These are phyloP conservation scores for Phytophthora citricola DNA, from an alignment of 352 stramenopile genomes.

Conservation along the genomic window DNA sequence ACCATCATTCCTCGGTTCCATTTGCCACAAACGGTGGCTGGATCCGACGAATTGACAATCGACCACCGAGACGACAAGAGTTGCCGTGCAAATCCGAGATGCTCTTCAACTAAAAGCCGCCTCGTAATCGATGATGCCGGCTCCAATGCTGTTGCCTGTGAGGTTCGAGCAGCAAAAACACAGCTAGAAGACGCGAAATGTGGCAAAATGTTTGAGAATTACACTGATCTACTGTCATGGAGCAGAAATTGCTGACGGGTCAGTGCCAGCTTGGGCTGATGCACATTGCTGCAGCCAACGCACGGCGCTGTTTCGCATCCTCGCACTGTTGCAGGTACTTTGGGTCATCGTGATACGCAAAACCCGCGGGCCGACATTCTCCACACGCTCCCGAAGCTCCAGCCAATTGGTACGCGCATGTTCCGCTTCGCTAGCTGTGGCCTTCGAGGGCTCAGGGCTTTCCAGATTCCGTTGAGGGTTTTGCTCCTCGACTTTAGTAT, in stretches of 20 bases:
- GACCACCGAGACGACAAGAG: slow-evolving; percentile 17
- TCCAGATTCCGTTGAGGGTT: neutral
- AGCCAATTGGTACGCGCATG: slow-evolving; percentile 21
- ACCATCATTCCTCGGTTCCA: neutral
- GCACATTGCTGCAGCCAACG: slow-evolving; percentile 18
- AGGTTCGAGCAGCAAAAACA: neutral
- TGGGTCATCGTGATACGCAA: slow-evolving; percentile 26
- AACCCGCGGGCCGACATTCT: slow-evolving; percentile 32
- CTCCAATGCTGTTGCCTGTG: neutral
- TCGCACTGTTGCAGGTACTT: slow-evolving; percentile 35
- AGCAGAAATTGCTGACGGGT: neutral
- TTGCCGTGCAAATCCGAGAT: slow-evolving; percentile 15
- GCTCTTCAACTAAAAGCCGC: slow-evolving; percentile 12
- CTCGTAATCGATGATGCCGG: slow-evolving; percentile 2
- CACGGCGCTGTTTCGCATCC: slow-evolving; percentile 30
- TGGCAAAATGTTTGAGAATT: neutral
- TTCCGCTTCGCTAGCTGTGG: slow-evolving; percentile 1
- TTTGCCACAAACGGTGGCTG: slow-evolving; percentile 10
- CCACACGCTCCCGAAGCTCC: slow-evolving; percentile 29
- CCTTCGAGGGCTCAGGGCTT: neutral
- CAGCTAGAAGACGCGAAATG: no score
- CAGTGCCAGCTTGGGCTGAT: slow-evolving; percentile 28
- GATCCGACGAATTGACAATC: slow-evolving; percentile 7
- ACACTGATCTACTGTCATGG: neutral
- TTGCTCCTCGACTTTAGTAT: no score